Conservation (phyloP, 2,329 filamentous ascomycete species). For the Xylariaceae sp. region DNA sequence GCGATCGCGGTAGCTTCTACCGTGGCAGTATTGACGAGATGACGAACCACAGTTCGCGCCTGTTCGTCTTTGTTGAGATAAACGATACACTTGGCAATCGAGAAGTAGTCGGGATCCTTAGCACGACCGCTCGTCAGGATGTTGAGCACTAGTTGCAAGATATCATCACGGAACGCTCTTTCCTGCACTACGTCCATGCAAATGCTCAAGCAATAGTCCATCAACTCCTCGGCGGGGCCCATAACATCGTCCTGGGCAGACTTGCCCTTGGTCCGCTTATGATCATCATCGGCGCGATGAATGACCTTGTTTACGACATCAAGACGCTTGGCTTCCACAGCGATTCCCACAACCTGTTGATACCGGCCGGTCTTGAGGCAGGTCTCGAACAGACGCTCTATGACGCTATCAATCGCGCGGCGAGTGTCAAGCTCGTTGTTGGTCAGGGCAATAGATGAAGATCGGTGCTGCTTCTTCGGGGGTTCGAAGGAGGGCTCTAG, state of each 20-base stretch:
- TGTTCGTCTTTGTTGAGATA: slow-evolving; percentile 90
- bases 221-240: slow-evolving; percentile 78
- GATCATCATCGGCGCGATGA: slow-evolving; percentile 80
- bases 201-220: slow-evolving; percentile 93
- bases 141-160: slow-evolving; percentile 86
- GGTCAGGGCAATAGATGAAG: slow-evolving; percentile 60
- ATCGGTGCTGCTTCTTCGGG: slow-evolving; percentile 47
- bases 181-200: slow-evolving; percentile 99
- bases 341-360: slow-evolving; percentile 93
- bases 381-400: slow-evolving; percentile 85
- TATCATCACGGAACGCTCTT: slow-evolving; percentile 75
- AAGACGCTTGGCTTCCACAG: slow-evolving; percentile 89
- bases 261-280: slow-evolving; percentile 66
- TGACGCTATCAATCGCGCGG: slow-evolving; percentile 74
- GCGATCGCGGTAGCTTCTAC: slow-evolving; percentile 76
- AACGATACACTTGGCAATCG: slow-evolving; percentile 95
- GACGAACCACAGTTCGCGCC: slow-evolving; percentile 79
- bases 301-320: slow-evolving; percentile 84
- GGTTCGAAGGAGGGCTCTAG: slow-evolving; percentile 56
- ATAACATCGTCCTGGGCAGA: slow-evolving; percentile 44
- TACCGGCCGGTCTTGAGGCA: slow-evolving; percentile 85
- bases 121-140: slow-evolving; percentile 84
- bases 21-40: slow-evolving; percentile 76
- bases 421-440: slow-evolving; percentile 65
- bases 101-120: slow-evolving; percentile 86